These are phyloP conservation scores for Calamus simplicifolius DNA, from an alignment of 176 grass and related monocot species.

Conservation along the genomic window DNA sequence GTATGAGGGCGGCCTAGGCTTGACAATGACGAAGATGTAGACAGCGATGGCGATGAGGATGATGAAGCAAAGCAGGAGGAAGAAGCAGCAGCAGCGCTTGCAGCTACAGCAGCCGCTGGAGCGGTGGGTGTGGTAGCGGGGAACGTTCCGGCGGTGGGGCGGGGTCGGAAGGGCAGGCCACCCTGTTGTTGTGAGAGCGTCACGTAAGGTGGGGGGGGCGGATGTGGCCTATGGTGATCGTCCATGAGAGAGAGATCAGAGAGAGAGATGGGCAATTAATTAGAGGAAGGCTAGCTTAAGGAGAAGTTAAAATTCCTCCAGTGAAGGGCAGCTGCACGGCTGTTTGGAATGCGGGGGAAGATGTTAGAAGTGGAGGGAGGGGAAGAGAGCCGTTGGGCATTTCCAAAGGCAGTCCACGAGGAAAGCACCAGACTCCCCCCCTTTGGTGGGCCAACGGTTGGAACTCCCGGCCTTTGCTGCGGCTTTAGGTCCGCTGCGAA, in stretches of 20 bases:
- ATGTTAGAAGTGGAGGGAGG: no score
- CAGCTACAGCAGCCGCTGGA: conserved; percentile 26
- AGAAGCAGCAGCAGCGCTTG: conserved; percentile 36
- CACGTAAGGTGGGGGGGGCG: conserved; percentile 25
- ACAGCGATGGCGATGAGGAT: not conserved
- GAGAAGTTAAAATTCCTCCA: not conserved
- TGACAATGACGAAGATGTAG: conserved; percentile 37
- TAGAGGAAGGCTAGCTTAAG: not conserved
- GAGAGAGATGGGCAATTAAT: not conserved
- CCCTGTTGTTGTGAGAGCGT: conserved; percentile 21
- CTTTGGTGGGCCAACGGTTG: no score
- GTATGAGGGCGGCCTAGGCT: conserved; percentile 64
- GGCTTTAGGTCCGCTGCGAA: no score
- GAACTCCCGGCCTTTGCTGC: no score
- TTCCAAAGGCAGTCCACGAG: no score
- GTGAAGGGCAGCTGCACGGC: no score
- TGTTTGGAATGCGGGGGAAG: no score
- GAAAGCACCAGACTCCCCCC: no score
- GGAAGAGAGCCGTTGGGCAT: no score
- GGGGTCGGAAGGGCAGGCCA: conserved; percentile 7
- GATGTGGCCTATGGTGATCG: not conserved
- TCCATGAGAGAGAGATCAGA: conserved; percentile 5
- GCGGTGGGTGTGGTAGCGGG: conserved; percentile 29
- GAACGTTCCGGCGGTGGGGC: conserved; percentile 36
- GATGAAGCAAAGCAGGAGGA: conserved; percentile 47